Evolutionary conservation across 2,329 filamentous ascomycete genomes (phyloP), one percentile per base, ranked within the genome.

Genomic region (Aspergillus sp.): DNA sequence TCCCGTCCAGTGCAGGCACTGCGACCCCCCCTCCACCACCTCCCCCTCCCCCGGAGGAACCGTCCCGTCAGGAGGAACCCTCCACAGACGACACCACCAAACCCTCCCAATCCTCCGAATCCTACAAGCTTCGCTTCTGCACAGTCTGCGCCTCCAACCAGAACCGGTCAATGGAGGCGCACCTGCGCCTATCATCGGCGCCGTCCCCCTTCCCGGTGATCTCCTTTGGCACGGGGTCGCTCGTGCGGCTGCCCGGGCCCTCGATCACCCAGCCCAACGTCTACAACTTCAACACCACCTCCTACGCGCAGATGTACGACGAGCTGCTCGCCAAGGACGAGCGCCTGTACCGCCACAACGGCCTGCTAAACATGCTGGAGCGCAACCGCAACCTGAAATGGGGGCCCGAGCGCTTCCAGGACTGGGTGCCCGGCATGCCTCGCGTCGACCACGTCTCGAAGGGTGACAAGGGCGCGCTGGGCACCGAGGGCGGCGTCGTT

Each of bases 131-230:
- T 56, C 95, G 89, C 68, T 96, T 97, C 74, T 96, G 92, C 78
- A 97, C 94, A 2, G 93, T 99, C n/a, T 99, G 94, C 74, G 94
- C 94, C 7, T 96, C 91, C 66, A 99, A 99, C 66, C 91, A 99
- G 73, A 99, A 99, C 68, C 86, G 94, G 84, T 95, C 90, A n/a
- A 97, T 99, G 94, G 94, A 97, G 80, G 93, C 93, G n/a, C 94
- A 99, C 73, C 84, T 96, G 24, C 89, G 90, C 57, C 86, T 99
- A 32, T 90, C 94, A 4, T 83, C 88, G 54, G 89, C 90, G 46
- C 76, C 87, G 49, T 94, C 92, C 45, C 77, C 86, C 45, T 97
- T 94, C 66, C 94, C 94, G n/a, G 93, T 96, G 61, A 95, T 97
- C 63, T 97, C 93, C 16, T 99, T 97, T 70, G 94, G 94, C 56